Conservation (phyloP, 345 rosid species). For the Gossypium australe region DNA sequence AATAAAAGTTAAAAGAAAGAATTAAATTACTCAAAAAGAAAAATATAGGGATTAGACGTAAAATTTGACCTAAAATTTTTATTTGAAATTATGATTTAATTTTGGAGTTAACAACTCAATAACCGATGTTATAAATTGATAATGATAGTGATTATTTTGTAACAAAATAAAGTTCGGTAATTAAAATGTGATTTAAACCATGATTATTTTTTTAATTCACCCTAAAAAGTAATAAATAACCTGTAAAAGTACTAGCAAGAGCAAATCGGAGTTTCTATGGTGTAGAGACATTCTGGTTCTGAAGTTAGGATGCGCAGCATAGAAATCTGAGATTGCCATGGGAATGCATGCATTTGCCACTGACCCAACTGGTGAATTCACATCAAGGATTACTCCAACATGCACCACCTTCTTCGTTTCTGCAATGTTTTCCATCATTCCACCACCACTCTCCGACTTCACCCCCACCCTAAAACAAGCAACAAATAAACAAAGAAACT, state of each 20-base stretch:
- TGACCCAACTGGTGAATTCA: neutral
- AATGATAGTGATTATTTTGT: too few relatives aligned
- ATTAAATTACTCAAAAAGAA: too few relatives aligned
- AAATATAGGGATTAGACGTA: too few relatives aligned
- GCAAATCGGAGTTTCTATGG: neutral
- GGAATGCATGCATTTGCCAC: conserved; percentile 9
- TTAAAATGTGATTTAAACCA: too few relatives aligned
- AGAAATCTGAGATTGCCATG: conserved; percentile 20
- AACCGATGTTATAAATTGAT: too few relatives aligned
- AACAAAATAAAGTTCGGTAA: rapidly evolving
- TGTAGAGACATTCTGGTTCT: neutral
- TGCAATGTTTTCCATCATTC: neutral
- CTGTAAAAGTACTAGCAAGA: neutral
- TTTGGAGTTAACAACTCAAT: too few relatives aligned
- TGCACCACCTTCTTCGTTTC: neutral
- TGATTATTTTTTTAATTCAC: too few relatives aligned
- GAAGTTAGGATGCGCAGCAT: neutral
- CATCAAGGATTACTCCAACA: conserved; percentile 6
- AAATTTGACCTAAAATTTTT: too few relatives aligned
- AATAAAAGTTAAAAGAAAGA: too few relatives aligned
- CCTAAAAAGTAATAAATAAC: neutral
- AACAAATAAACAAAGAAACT: neutral
- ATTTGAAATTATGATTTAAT: too few relatives aligned
- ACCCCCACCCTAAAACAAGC: neutral
- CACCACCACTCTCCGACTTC: neutral